A percentile compares a stretch with the other conserved stretches of the same genome.
Evolutionary conservation across 352 stramenopile genomes (phyloP).

Genomic region (Pythium brassicae): DNA sequence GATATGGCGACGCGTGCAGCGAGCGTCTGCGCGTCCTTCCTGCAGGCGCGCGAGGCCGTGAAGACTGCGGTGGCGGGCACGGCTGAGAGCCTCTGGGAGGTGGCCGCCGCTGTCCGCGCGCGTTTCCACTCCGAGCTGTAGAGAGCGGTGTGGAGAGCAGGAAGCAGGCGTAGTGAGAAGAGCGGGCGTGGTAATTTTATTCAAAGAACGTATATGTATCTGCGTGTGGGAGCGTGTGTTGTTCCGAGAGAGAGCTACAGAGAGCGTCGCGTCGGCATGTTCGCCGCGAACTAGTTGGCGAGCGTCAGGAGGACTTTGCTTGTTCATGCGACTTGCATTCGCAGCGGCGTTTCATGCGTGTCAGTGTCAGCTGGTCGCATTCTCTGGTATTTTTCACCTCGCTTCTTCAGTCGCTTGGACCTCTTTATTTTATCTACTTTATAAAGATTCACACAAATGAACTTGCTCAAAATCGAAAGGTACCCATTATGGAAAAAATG

Average conservation of each 20-base stretch:
- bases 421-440: too few species aligned
- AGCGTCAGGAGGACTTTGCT: neutral
- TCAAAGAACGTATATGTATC: constrained; percentile 1
- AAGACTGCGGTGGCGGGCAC: constrained; percentile 26
- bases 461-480: too few species aligned
- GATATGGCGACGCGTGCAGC: neutral
- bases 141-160: neutral
- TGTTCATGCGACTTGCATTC: neutral
- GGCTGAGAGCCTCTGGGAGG: constrained; percentile 20
- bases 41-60: constrained; percentile 29
- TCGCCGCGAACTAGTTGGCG: too few species aligned
- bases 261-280: too few species aligned
- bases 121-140: constrained; percentile 12
- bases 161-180: neutral
- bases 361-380: neutral
- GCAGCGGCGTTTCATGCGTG: neutral
- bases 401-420: neutral
- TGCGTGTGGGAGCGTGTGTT: neutral
- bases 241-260: neutral
- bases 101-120: constrained; percentile 5
- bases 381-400: neutral
- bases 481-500: too few species aligned
- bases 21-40: constrained; percentile 26
- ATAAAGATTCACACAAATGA: too few species aligned
- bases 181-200: constrained; percentile 16